A percentile compares a stretch with the other conserved stretches of the same genome.
These are phyloP conservation scores for Ceratobasidium sp. DNA, from an alignment of 1,284 basidiomycete genomes.

Conservation along the genomic window DNA sequence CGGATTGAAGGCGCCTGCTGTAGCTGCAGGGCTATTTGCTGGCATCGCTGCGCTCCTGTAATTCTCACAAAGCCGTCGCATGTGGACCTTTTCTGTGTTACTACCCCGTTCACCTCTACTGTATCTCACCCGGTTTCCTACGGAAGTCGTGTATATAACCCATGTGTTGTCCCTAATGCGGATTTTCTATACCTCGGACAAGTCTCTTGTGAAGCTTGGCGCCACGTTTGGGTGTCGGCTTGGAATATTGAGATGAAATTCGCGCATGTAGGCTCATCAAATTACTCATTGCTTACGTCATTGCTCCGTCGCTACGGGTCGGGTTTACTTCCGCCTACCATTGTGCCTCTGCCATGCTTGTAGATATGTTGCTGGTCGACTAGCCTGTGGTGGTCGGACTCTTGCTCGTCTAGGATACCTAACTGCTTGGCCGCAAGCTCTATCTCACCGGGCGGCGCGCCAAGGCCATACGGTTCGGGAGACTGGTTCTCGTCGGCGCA, in stretches of 20 bases:
- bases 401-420: no score
- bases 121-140: neutral
- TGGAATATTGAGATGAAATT: no score
- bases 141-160: neutral
- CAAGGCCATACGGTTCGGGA: no score
- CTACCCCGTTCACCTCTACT: neutral
- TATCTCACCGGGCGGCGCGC: no score
- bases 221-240: neutral
- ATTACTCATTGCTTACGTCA: slow-evolving; percentile 5
- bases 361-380: neutral
- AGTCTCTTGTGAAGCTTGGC: neutral
- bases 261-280: no score
- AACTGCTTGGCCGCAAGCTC: no score
- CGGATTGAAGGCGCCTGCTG: neutral
- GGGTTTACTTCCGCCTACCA: neutral
- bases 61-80: neutral
- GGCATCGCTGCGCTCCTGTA: slow-evolving; percentile 27
- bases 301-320: neutral
- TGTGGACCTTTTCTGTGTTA: neutral
- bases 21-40: slow-evolving; percentile 16
- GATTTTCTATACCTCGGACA: neutral
- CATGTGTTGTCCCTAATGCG: neutral
- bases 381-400: neutral
- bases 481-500: neutral
- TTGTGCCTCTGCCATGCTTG: no score